phyloP scores from a whole-genome alignment of 2,329 filamentous ascomycete species.

The Ophiostoma ips region DNA sequence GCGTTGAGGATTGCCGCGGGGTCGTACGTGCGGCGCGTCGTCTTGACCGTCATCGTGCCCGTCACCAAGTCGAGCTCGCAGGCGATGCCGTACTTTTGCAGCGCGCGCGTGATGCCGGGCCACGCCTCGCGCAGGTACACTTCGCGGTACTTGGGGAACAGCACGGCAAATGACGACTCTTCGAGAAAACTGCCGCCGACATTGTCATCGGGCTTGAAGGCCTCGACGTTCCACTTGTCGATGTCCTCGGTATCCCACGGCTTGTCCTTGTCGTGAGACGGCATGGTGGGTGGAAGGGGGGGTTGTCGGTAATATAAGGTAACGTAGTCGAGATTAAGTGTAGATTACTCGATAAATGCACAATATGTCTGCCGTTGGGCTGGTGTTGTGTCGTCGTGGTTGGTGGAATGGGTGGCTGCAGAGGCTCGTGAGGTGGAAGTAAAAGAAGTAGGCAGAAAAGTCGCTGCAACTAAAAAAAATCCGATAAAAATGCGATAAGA shows the following conservation, averaged over 20 bases:
- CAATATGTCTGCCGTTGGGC: not conserved
- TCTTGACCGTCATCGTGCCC: conserved; percentile 93
- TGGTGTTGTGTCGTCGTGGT: not conserved
- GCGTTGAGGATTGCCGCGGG: conserved; percentile 88
- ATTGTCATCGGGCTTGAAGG: conserved; percentile 80
- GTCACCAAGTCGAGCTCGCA: conserved; percentile 91
- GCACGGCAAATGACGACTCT: conserved; percentile 74
- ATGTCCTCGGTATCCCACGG: conserved; percentile 95
- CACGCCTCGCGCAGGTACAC: conserved; percentile 84
- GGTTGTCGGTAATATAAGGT: not conserved
- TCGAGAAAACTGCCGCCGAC: conserved; percentile 73
- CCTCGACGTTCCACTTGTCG: conserved; percentile 89
- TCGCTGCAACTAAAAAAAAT: conserved; percentile 4
- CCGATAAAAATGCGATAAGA: conserved; percentile 1
- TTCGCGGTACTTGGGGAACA: conserved; percentile 96
- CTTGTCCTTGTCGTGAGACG: conserved; percentile 79
- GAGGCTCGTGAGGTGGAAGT: not conserved
- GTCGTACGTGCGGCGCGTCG: conserved; percentile 81
- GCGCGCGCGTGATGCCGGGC: conserved; percentile 75
- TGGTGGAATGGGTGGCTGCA: not conserved
- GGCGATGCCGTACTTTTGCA: conserved; percentile 78
- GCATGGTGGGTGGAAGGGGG: conserved; percentile 39
- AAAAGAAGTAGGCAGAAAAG: conserved; percentile 1
- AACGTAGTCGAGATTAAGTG: too few species aligned
- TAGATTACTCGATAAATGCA: not conserved